Base-by-base conservation (phyloP, 495 filamentous ascomycete species). In the Podospora appendiculata region DNA sequence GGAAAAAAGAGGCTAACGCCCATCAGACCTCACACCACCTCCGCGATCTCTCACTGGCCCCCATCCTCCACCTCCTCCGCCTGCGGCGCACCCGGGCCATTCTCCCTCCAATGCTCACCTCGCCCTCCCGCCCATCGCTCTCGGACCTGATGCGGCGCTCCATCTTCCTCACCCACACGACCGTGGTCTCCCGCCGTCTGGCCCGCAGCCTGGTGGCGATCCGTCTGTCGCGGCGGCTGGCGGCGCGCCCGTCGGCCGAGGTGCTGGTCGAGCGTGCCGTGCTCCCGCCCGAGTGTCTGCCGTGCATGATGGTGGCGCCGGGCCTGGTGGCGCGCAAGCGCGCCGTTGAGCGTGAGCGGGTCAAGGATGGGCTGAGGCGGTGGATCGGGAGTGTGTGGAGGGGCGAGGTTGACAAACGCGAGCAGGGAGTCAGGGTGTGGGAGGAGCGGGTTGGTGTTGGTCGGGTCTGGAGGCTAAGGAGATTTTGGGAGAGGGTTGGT, bases 111-210 rank as follows among this genome's bases (percentile, higher is more conserved):
- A 65, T 73, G 41, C 68, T 84, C 18, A 58, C 64, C 36, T 76
- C 75, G 8, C 71, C 73, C 7, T 64, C 64, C 10, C 77, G 82
- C 8, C 81, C 82, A 6, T 70, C 78, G 13, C 72, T 81, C 2
- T 48, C 71, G 8, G 70, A 76, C 34, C 74, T 80, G 17, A 74
- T 77, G 43, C 62, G 63, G 2, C 70, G 77, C n/a, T 71, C 65
- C 56, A 83, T 85, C 61, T 80, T 82, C 65, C 52, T 84, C n/a
- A 80, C 81, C 44, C 68, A 71, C 39, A 81, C 76, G 13, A 70
- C 77, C 17, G 65, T 78, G 41, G 66, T 74, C 47, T 80, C 81
- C 16, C 74, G 82, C 19, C 62, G 64, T 14, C 70, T 84, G 12
- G 71, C 73, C 17, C 70, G 76, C 17, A 73, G 63, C 32, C 69